Evolutionary conservation across 1,284 basidiomycete genomes (phyloP).

Genomic region (Trichosporon sp.): DNA sequence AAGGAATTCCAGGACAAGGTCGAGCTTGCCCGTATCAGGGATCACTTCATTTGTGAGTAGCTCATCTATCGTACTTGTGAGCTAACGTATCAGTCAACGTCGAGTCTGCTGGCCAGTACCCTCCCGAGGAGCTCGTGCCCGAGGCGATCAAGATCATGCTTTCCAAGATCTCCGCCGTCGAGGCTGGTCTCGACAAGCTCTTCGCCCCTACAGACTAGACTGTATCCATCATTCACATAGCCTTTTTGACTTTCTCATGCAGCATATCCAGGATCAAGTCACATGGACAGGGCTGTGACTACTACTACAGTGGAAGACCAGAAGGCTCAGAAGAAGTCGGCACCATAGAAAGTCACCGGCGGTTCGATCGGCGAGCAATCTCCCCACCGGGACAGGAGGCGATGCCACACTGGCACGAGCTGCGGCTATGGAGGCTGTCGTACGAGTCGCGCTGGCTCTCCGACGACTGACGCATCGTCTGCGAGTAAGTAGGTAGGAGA

Average conservation of each 20-base stretch:
- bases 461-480: background rate
- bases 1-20: constrained; percentile 86
- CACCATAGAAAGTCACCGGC: background rate
- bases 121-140: constrained; percentile 78
- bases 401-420: background rate
- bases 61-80: background rate
- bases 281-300: background rate
- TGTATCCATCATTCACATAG: constrained; percentile 17
- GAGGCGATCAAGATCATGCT: constrained; percentile 83
- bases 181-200: constrained; percentile 53
- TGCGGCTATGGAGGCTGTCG: background rate
- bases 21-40: constrained; percentile 80
- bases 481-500: background rate
- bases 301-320: background rate
- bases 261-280: background rate
- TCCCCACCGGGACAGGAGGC: background rate
- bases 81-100: constrained; percentile 67
- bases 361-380: background rate
- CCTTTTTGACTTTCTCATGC: constrained; percentile 1
- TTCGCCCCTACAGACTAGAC: constrained; percentile 22
- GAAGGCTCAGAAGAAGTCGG: background rate
- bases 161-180: constrained; percentile 66
- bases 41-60: constrained; percentile 85
- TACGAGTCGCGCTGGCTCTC: background rate
- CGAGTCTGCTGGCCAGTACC: constrained; percentile 86